phyloP scores from a whole-genome alignment of 352 stramenopile species.

The Globisporangium takayamanum region DNA sequence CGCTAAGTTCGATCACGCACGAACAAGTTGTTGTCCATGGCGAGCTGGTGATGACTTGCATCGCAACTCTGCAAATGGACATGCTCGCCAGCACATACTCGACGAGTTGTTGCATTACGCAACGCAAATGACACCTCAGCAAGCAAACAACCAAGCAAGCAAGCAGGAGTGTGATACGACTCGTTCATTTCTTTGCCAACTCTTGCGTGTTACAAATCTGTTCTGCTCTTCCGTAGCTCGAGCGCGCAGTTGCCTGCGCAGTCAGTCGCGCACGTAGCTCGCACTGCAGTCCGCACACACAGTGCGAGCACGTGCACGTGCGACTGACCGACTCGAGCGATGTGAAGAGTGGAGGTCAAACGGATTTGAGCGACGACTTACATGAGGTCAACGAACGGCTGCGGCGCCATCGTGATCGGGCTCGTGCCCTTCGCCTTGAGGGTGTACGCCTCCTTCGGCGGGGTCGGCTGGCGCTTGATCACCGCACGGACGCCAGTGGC shows the following conservation, averaged over 20 bases:
- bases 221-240: slow-evolving; percentile 4
- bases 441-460: slow-evolving; percentile 95
- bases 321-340: neutral
- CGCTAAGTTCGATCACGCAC: neutral
- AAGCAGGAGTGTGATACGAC: slow-evolving; percentile 16
- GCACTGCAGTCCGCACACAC: neutral
- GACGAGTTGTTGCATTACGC: neutral
- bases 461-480: slow-evolving; percentile 93
- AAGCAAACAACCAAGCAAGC: slow-evolving; percentile 7
- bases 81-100: too few species aligned
- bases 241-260: neutral
- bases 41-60: too few species aligned
- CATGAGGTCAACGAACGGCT: slow-evolving; percentile 98
- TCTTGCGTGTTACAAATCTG: slow-evolving; percentile 25
- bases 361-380: slow-evolving; percentile 58
- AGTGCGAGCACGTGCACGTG: neutral
- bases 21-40: neutral
- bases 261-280: neutral
- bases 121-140: neutral
- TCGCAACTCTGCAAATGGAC: too few species aligned
- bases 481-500: slow-evolving; percentile 86
- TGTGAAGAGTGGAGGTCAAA: slow-evolving; percentile 12
- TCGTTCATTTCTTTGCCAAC: slow-evolving; percentile 48
- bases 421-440: slow-evolving; percentile 85
- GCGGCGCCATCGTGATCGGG: slow-evolving; percentile 95